A percentile compares a stretch with the other conserved stretches of the same genome.
phyloP scores from a whole-genome alignment of 371 early-diverging fungal species.

The Saksenaea oblongispora region DNA sequence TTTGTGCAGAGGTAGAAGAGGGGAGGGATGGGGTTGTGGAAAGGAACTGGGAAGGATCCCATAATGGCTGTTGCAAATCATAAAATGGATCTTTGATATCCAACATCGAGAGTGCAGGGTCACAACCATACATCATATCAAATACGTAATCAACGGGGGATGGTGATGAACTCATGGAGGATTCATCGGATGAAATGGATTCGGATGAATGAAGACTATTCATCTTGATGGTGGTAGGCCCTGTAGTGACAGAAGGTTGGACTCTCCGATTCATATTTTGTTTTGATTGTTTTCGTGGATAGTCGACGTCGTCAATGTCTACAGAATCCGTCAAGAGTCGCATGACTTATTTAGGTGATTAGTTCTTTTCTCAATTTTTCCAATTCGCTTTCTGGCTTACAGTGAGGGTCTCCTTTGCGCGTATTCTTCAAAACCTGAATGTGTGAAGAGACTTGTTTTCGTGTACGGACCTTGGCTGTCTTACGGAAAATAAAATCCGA shows the following conservation, averaged over 20 bases:
- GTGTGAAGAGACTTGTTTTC: conserved; percentile 83
- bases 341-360: conserved; percentile 43
- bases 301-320: not conserved
- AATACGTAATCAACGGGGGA: conserved; percentile 50
- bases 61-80: conserved; percentile 28
- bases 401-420: conserved; percentile 62
- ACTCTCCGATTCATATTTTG: not conserved
- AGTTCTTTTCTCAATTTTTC: not conserved
- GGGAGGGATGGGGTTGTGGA: conserved; percentile 5
- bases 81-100: conserved; percentile 28
- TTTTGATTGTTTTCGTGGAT: not conserved
- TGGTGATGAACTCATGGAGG: conserved; percentile 47
- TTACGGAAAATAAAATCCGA: conserved; percentile 74
- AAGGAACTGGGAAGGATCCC: conserved; percentile 1
- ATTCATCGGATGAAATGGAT: conserved; percentile 47
- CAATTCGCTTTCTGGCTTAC: conserved; percentile 33
- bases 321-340: conserved; percentile 49
- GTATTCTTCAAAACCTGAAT: conserved; percentile 80
- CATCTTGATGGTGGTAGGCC: not conserved
- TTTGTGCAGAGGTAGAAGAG: not conserved
- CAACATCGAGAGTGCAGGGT: conserved; percentile 24
- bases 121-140: conserved; percentile 43
- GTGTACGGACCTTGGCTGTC: conserved; percentile 64
- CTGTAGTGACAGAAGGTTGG: not conserved
- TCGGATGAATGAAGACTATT: conserved; percentile 22